A percentile compares a stretch with the other conserved stretches of the same genome.
Evolutionary conservation across 768 basidiomycete genomes (phyloP).

Genomic region (Agaricus sinodeliciosus): DNA sequence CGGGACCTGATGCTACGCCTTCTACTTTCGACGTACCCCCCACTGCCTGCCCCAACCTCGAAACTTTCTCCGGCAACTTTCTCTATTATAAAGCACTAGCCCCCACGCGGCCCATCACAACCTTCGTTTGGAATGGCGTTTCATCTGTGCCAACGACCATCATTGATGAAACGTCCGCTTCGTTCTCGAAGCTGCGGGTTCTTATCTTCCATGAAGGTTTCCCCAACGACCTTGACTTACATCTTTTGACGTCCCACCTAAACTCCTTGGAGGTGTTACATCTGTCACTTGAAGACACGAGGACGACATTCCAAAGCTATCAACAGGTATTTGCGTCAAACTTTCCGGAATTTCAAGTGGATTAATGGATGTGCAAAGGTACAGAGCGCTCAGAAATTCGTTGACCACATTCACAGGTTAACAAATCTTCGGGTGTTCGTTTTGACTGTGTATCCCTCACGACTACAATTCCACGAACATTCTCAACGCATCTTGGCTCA

Average conservation of each 20-base stretch:
- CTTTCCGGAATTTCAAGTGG: neutral
- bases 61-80: slow-evolving; percentile 4
- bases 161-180: neutral
- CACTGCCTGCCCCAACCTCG: slow-evolving; percentile 2
- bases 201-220: slow-evolving; percentile 5
- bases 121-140: neutral
- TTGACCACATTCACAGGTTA: neutral
- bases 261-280: slow-evolving; percentile 4
- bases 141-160: neutral
- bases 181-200: slow-evolving; percentile 1
- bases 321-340: neutral
- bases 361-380: neutral
- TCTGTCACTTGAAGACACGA: slow-evolving; percentile 5
- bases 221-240: neutral
- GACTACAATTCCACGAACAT: neutral
- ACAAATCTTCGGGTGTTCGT: slow-evolving; percentile 1
- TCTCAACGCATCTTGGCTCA: neutral
- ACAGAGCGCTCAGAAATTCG: neutral
- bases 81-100: neutral
- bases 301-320: slow-evolving; percentile 1
- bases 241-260: neutral
- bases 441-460: neutral
- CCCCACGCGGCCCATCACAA: neutral
- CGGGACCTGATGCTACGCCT: neutral
- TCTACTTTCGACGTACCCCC: neutral